phyloP scores from a whole-genome alignment of 1,284 basidiomycete genomes.

The Malassezia equina region DNA sequence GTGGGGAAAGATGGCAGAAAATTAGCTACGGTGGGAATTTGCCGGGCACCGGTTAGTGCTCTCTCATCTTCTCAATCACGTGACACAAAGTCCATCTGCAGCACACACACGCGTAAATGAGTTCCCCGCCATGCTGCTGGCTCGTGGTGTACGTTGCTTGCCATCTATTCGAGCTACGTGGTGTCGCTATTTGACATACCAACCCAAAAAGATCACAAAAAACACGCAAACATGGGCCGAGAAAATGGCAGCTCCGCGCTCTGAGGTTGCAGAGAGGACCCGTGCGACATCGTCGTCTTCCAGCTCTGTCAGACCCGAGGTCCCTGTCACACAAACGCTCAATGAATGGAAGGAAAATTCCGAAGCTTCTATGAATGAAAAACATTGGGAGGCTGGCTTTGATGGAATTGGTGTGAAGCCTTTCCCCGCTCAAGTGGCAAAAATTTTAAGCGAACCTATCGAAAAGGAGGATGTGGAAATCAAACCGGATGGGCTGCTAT shows the following conservation, averaged over 20 bases:
- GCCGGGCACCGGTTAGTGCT: too few relatives aligned
- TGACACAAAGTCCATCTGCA: neutral
- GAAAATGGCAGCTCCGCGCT: neutral
- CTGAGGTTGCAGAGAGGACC: neutral
- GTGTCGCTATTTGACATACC: neutral
- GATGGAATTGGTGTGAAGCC: constrained; percentile 68
- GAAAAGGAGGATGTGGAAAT: constrained; percentile 75
- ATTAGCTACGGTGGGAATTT: neutral
- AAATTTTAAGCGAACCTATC: constrained; percentile 65
- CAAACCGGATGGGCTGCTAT: constrained; percentile 88
- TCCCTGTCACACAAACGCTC: neutral
- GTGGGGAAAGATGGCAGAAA: neutral
- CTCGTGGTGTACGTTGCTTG: neutral
- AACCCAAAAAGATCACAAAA: neutral
- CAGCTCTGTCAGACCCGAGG: neutral
- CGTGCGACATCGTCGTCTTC: neutral
- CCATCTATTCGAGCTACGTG: neutral
- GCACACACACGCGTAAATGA: neutral
- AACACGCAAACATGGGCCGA: neutral
- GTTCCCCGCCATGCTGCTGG: neutral
- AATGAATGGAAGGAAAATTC: neutral
- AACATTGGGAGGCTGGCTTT: constrained; percentile 77
- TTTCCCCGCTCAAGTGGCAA: constrained; percentile 66
- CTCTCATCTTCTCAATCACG: neutral
- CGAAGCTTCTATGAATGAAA: neutral